Percentiles rank a stretch among this genome's conserved stretches.
Conservation (phyloP, 352 stramenopile genomes). For the Phytophthora vignae region DNA sequence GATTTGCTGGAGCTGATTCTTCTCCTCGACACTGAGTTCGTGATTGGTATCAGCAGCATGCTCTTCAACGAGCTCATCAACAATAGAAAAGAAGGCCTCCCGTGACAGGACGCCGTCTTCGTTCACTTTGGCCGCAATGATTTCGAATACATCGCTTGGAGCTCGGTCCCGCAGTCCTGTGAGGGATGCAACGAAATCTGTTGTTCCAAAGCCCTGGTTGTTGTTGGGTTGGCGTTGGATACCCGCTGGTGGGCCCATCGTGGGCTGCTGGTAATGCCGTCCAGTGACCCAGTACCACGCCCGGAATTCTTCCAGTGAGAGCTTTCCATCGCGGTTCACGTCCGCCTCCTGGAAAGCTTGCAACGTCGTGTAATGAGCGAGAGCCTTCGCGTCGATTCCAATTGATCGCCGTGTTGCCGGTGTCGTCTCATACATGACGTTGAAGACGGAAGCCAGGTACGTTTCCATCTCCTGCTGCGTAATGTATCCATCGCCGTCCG, state of each 20-base stretch:
- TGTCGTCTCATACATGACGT: constrained; percentile 66
- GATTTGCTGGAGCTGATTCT: constrained; percentile 53
- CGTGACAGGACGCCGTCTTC: constrained; percentile 80
- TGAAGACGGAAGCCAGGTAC: constrained; percentile 81
- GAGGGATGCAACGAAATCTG: constrained; percentile 66
- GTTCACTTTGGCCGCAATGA: constrained; percentile 85
- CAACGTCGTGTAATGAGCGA: constrained; percentile 77
- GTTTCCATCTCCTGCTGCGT: constrained; percentile 81
- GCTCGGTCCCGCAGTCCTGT: constrained; percentile 63
- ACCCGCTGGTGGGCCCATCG: neutral
- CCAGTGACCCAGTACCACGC: constrained; percentile 73
- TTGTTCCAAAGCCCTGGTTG: constrained; percentile 47
- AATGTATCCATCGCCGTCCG: constrained; percentile 86
- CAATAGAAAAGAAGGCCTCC: constrained; percentile 71
- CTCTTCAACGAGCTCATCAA: constrained; percentile 69
- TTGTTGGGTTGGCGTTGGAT: constrained; percentile 5
- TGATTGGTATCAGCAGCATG: constrained; percentile 32
- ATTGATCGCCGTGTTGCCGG: constrained; percentile 45
- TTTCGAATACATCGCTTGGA: constrained; percentile 82
- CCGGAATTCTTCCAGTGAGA: constrained; percentile 86
- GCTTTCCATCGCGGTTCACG: constrained; percentile 76
- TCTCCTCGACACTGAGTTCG: constrained; percentile 37
- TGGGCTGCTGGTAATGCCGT: constrained; percentile 30
- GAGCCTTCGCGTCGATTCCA: constrained; percentile 55
- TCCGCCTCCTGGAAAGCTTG: constrained; percentile 91